Percentiles rank a stretch among this genome's conserved stretches.
Conservation (phyloP, 2,329 filamentous ascomycete species). For the Tolypocladium inflatum region DNA sequence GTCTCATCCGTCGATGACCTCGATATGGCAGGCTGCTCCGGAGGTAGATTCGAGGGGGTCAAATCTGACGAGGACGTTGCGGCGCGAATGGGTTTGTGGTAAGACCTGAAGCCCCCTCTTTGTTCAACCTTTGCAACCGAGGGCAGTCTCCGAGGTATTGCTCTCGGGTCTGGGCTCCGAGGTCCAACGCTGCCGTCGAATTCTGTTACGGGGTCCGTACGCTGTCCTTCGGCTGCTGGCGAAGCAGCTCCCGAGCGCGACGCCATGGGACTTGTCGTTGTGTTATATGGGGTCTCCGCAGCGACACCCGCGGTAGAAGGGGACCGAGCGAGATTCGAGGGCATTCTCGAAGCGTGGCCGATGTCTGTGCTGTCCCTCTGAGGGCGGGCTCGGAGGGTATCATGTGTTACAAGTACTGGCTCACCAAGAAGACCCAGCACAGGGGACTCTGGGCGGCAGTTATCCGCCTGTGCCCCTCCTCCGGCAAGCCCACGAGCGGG, state of each 20-base stretch:
- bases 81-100: slow-evolving; percentile 30
- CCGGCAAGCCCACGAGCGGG: background rate
- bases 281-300: background rate
- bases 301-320: background rate
- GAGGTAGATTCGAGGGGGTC: slow-evolving; percentile 17
- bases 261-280: background rate
- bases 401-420: slow-evolving; percentile 1
- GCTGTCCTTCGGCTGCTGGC: background rate
- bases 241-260: background rate
- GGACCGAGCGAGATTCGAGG: background rate
- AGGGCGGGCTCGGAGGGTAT: background rate
- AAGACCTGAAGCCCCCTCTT: slow-evolving; percentile 24
- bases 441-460: background rate
- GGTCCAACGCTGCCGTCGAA: background rate
- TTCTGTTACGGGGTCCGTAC: background rate
- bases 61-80: slow-evolving; percentile 33
- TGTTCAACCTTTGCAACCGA: slow-evolving; percentile 16
- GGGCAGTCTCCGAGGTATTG: slow-evolving; percentile 34
- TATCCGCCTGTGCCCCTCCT: background rate
- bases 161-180: slow-evolving; percentile 26
- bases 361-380: background rate
- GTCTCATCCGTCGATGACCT: slow-evolving; percentile 19
- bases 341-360: background rate
- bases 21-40: background rate
- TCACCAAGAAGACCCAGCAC: background rate